These are phyloP conservation scores for Seiridium unicorne DNA, from an alignment of 2,329 filamentous ascomycete species.

Conservation along the genomic window DNA sequence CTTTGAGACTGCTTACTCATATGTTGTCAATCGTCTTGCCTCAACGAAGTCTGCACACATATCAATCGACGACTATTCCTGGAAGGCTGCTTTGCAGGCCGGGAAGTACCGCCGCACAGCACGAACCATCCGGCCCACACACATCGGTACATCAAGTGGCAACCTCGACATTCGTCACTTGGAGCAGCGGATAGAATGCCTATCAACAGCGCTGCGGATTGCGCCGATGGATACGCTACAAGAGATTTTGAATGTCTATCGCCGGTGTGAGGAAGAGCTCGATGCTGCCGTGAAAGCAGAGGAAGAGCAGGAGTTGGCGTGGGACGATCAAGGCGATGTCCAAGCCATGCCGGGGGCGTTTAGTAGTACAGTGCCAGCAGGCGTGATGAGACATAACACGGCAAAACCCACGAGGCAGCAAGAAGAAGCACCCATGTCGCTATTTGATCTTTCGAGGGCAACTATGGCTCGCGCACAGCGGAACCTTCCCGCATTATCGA, in stretches of 20 bases:
- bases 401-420: conserved; percentile 30
- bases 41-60: conserved; percentile 23
- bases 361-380: conserved; percentile 29
- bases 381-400: conserved; percentile 23
- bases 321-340: conserved; percentile 64
- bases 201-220: conserved; percentile 72
- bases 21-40: conserved; percentile 69
- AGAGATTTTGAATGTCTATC: conserved; percentile 73
- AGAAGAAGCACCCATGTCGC: conserved; percentile 59
- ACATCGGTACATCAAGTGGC: conserved; percentile 58
- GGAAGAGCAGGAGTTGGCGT: conserved; percentile 65
- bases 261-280: conserved; percentile 76
- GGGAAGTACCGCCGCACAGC: conserved; percentile 66
- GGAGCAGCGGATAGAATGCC: conserved; percentile 78
- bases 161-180: conserved; percentile 67
- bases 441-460: conserved; percentile 63
- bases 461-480: conserved; percentile 58
- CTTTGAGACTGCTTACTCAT: conserved; percentile 86
- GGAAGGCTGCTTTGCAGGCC: conserved; percentile 76
- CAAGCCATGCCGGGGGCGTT: conserved; percentile 58
- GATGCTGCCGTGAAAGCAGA: conserved; percentile 66
- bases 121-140: conserved; percentile 53
- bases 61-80: conserved; percentile 64
- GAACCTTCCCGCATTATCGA: conserved; percentile 56
- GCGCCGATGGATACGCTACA: conserved; percentile 69